Base-by-base conservation (phyloP, 2,329 filamentous ascomycete species). In the Penicillium sp. region DNA sequence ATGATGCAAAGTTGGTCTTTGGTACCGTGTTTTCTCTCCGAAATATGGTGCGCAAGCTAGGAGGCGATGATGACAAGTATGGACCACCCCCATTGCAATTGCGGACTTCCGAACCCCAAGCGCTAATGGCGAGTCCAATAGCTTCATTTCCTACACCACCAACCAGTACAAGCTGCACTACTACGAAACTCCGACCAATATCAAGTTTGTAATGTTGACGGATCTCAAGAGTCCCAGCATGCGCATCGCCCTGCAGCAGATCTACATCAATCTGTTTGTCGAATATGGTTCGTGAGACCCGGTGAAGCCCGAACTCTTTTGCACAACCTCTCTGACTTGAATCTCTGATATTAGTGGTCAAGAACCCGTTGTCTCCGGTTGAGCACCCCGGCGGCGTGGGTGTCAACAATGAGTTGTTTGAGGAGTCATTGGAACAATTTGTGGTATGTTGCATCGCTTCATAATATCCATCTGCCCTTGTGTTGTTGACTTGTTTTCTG, bases 91-190 rank as follows among this genome's bases (percentile, higher is more conserved):
- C 47, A 22, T 7, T 24, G 14, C 43, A 14, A 33, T 31, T 31
- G 19, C 26, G 46, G 19, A 22, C n/a, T 21, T 8, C n/a, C 16
- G 27, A 29, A 6, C 14, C 26, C 16, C 46, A 9, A 35, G 13
- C 16, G 27, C 46, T 48, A 31, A 48, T 31, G 9, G 26, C 10
- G 44, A 27, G 21, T 39, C 3, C 24, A 53, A 53, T 51, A 91
- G 90, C 72, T 99, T 99, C 76, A 89, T 99, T 67, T 91, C 89
- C 66, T 99, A 90, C 78, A 90, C 91, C 67, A 99, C 95, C 52
- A 90, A 84, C 65, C 90, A 96, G 77, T 99, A 99, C 83, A 97
- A 97, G 79, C 85, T 99, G 68, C 95, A 99, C 79, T 99, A 96
- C 81, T 99, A 97, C 82, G 95, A 99, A 81, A 98, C 95, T 13